Evolutionary conservation across 768 basidiomycete species (phyloP).

Genomic region (Boletus patriciae): DNA sequence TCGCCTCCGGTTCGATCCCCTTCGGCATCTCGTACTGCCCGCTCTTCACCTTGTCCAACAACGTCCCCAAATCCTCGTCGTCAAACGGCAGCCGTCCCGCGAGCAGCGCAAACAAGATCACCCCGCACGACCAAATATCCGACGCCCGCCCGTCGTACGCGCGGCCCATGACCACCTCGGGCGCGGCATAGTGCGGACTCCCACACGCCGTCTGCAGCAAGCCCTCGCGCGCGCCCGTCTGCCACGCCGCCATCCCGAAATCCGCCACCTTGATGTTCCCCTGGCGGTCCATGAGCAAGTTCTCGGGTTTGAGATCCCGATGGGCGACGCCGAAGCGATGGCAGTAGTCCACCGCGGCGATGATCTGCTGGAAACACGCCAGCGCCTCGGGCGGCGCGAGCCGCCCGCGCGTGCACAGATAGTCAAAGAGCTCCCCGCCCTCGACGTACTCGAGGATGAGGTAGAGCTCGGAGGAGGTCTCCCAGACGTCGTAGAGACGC

Average conservation of each 20-base stretch:
- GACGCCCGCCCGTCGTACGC: conserved; percentile 85
- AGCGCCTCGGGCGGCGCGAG: conserved; percentile 72
- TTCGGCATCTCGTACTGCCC: conserved; percentile 74
- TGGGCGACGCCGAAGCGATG: conserved; percentile 95
- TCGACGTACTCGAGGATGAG: conserved; percentile 94
- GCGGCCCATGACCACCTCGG: conserved; percentile 82
- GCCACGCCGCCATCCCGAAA: conserved; percentile 98
- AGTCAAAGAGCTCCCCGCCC: conserved; percentile 93
- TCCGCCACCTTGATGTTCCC: conserved; percentile 93
- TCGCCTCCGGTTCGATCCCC: conserved; percentile 65
- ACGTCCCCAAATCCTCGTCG: conserved; percentile 72
- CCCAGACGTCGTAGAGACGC: conserved; percentile 96
- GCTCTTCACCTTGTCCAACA: conserved; percentile 79
- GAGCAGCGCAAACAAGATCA: conserved; percentile 89
- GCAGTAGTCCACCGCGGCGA: conserved; percentile 87
- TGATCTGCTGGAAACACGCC: conserved; percentile 90
- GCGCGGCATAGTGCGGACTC: conserved; percentile 93
- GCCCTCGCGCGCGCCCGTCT: conserved; percentile 54
- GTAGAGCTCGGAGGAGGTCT: conserved; percentile 84
- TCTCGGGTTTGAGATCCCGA: conserved; percentile 93
- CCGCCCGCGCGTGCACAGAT: conserved; percentile 77
- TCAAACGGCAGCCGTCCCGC: conserved; percentile 90
- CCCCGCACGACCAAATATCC: conserved; percentile 96
- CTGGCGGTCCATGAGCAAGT: conserved; percentile 79
- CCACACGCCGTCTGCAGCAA: conserved; percentile 85